Base-by-base conservation (phyloP, 768 basidiomycete genomes). In the Boletus subparvulus region DNA sequence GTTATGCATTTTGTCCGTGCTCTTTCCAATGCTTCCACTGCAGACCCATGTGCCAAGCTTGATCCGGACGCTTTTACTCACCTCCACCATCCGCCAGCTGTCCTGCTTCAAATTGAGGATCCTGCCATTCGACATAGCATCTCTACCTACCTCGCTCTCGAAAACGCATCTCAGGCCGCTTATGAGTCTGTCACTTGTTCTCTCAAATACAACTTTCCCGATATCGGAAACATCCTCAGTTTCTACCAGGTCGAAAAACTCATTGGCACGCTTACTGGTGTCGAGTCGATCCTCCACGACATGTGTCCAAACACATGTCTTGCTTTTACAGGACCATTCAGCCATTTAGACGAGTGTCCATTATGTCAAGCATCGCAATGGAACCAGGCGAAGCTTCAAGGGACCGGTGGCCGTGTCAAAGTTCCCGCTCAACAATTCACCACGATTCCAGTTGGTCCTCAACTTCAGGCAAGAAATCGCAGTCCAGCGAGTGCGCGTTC, bases 291-390 rank as follows among this genome's bases (percentile, higher is more conserved):
- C 1, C 11, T 47, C 0, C 54, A 71, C 11, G 71, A 80, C 53
- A 81, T 81, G 77, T 82, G 79, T 42, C 56, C 67, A 0, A 72
- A 78, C 10, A 68, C 70, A 0, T 81, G 80, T 56, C 35, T 71
- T n/a, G 74, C 73, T 2, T 81, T 67, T 52, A 77, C 74, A 0
- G 76, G 80, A 0, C 76, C 75, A 0, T 77, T 68, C 16, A 45
- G 48, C 0, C 19, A 68, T 1, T 54, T 71, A 0, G 63, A 74
- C 0, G 3, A 16, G 0, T 82, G 79, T 51, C 61, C 61, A 0
- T n/a, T 55, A 0, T 81, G 79, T 55, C 45, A 50, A 0, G 63
- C 73, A 37, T 62, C 72, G 1, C 63, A 59, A 0, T 78, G 71
- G 58, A 58, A 72, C 49, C 19, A 63, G 3, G 42, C 2, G 4